Evolutionary conservation across 805 yeast genomes (phyloP).

Genomic region (Clavispora fructus): DNA sequence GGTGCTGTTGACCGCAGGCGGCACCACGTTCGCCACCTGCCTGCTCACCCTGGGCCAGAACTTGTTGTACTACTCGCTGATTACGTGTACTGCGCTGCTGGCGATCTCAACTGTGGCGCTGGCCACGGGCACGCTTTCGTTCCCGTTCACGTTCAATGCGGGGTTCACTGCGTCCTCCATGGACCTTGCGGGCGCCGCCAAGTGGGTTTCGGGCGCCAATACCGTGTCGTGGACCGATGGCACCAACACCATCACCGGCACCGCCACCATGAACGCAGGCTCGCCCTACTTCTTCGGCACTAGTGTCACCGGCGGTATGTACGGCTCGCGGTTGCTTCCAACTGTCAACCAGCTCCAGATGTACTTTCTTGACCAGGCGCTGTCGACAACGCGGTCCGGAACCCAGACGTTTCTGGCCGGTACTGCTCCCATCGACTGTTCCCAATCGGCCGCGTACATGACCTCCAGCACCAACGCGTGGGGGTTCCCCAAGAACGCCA

Average conservation of each 20-base stretch:
- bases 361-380: neutral
- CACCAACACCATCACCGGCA: constrained; percentile 5
- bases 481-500: constrained; percentile 12
- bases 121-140: constrained; percentile 15
- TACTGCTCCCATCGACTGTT: constrained; percentile 16
- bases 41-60: constrained; percentile 12
- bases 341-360: neutral
- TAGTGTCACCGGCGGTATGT: neutral
- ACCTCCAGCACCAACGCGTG: constrained; percentile 19
- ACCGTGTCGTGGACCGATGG: constrained; percentile 16
- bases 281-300: neutral
- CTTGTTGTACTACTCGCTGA: constrained; percentile 10
- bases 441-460: constrained; percentile 14
- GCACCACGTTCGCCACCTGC: constrained; percentile 20
- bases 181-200: constrained; percentile 16
- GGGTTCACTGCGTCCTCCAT: neutral
- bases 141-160: constrained; percentile 20
- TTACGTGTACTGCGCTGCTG: constrained; percentile 16
- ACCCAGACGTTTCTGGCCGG: neutral
- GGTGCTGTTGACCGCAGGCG: constrained; percentile 7
- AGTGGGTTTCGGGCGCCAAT: constrained; percentile 17
- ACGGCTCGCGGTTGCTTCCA: neutral
- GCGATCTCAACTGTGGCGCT: constrained; percentile 8
- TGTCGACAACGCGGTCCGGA: neutral
- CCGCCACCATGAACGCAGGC: constrained; percentile 7